Percentiles rank a stretch among this genome's conserved stretches.
phyloP scores from a whole-genome alignment of 441 rosid species.

The Arabidopsis lyrata region DNA sequence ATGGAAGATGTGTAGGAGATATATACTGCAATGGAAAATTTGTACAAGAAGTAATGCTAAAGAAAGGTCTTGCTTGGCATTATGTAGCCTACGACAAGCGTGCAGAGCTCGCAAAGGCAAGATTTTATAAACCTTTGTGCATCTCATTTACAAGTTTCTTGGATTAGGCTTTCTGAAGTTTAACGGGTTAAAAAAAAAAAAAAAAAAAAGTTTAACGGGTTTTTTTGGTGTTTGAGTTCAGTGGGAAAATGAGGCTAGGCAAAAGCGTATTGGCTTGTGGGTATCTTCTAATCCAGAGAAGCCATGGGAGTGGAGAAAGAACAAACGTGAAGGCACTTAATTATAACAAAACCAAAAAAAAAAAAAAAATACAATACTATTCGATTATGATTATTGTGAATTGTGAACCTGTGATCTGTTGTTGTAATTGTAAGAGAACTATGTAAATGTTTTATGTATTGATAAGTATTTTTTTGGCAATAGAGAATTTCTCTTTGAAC shows the following conservation, averaged over 20 bases:
- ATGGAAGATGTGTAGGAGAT: conserved; percentile 76
- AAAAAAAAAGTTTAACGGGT: not conserved
- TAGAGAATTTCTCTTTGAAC: too few relatives aligned
- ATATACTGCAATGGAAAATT: conserved; percentile 63
- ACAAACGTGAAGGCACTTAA: conserved; percentile 52
- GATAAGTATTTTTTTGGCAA: not conserved
- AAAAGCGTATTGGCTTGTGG: conserved; percentile 77
- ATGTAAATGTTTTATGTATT: conserved; percentile 24
- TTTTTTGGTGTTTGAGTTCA: conserved; percentile 35
- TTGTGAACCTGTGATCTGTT: conserved; percentile 5
- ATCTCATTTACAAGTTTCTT: not conserved
- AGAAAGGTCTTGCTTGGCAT: conserved; percentile 90
- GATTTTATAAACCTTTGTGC: conserved; percentile 32
- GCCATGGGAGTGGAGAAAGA: conserved; percentile 87
- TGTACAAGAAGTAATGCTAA: conserved; percentile 72
- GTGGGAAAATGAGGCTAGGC: conserved; percentile 87
- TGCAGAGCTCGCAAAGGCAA: conserved; percentile 61
- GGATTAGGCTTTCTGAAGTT: not conserved
- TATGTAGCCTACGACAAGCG: conserved; percentile 73
- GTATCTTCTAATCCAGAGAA: conserved; percentile 70
- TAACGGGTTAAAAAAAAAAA: too few relatives aligned
- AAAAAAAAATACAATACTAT: not conserved
- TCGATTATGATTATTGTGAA: conserved; percentile 16
- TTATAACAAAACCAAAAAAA: conserved; percentile 15
- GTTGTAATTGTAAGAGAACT: conserved; percentile 35